These are phyloP conservation scores for Wallemia hederae DNA, from an alignment of 1,284 basidiomycete species.

Conservation along the genomic window DNA sequence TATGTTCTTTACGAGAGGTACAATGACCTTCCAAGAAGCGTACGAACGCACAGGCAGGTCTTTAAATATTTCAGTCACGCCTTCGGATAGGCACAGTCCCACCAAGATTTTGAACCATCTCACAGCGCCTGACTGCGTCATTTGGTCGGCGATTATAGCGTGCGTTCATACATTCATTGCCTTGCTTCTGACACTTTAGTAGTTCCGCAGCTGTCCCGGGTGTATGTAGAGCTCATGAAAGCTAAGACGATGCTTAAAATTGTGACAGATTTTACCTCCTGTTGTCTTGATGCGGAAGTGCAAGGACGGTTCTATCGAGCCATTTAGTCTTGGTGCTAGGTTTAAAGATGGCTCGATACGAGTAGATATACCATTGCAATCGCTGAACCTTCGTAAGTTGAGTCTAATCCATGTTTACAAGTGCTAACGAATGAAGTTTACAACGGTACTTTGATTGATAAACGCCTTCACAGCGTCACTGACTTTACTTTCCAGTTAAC, in stretches of 20 bases:
- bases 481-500: conserved; percentile 32
- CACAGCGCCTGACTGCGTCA: conserved; percentile 59
- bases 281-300: conserved; percentile 83
- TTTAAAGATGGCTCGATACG: conserved; percentile 74
- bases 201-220: conserved; percentile 17
- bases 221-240: conserved; percentile 6
- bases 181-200: not conserved
- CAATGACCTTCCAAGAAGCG: conserved; percentile 83
- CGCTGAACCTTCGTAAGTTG: conserved; percentile 59
- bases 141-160: conserved; percentile 22
- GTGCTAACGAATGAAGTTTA: not conserved
- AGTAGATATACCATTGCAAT: conserved; percentile 81
- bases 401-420: no score
- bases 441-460: conserved; percentile 1
- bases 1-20: conserved; percentile 73
- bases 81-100: conserved; percentile 73
- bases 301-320: conserved; percentile 46
- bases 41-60: conserved; percentile 76
- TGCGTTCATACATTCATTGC: conserved; percentile 1
- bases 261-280: conserved; percentile 15
- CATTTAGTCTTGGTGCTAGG: conserved; percentile 78
- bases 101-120: conserved; percentile 88
- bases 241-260: not conserved
- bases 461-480: conserved; percentile 3
- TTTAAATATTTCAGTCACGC: conserved; percentile 82